Evolutionary conservation across 805 yeast genomes (phyloP), one percentile per base, ranked within the genome.

Genomic region (Jamesozyma rosinii): DNA sequence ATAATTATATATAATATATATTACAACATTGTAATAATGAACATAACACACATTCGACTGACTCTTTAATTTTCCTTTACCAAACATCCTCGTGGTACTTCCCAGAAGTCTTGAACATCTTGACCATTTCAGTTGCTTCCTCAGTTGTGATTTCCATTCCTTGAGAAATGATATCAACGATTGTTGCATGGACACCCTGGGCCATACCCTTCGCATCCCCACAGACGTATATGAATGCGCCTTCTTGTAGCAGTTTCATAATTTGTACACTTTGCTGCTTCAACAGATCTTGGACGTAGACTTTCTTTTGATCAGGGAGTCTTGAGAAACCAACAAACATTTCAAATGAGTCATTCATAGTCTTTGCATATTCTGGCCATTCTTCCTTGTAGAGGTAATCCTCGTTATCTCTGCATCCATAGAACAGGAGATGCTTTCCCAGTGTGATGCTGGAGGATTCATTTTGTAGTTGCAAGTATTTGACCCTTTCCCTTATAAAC

Each of bases 201-300:
- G 97, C 95, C 98, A 90, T 92, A 49, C 77, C 79, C 31, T 85
- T 77, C 26, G 98, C 97, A 68, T 92, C 97, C 60, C 97, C 98
- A 73, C 98, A 90, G 29, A 90, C 95, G 63, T 92, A 90, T 52
- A 90, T 75, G 62, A 80, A 85, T 0, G 95, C 97, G 44, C 95
- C 96, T 41, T 76, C 69, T 55, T 79, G 77, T 44, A 83, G 65
- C 38, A 70, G 46, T 19, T 56, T 47, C 41, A 62, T 51, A 31
- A 79, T 63, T 33, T 67, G 60, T 38, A 63, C 57, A 50, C 75
- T 69, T 49, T 72, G 58, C 54, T 79, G 83, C 42, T 64, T 54
- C 53, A 92, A 61, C 50, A 75, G 77, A 58, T 92, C 82, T 67
- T 90, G 98, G 44, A 92, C 97, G 55, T 90, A 90, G 17, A 81